A percentile compares a stretch with the other conserved stretches of the same genome.
These are phyloP conservation scores for Trichoderma sp. DNA, from an alignment of 2,329 filamentous ascomycete species.

Conservation along the genomic window DNA sequence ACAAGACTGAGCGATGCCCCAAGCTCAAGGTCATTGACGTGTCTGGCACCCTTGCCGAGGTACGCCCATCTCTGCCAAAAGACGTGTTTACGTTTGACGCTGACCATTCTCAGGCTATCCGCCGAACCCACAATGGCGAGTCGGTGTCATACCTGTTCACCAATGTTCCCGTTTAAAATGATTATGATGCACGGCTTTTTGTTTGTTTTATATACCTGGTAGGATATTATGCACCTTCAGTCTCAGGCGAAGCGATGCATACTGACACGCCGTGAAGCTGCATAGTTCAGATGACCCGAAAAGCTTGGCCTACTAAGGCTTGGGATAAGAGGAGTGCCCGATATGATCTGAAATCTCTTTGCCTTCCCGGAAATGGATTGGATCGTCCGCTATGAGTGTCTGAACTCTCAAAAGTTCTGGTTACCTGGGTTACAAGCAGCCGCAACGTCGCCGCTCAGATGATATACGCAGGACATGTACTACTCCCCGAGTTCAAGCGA, in stretches of 20 bases:
- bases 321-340: conserved; percentile 9
- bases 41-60: conserved; percentile 74
- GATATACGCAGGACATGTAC: neutral
- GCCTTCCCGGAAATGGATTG: neutral
- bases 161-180: conserved; percentile 58
- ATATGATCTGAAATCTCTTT: conserved; percentile 1
- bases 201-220: conserved; percentile 13
- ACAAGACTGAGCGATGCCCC: conserved; percentile 76
- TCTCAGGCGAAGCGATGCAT: neutral
- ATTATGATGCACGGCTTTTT: neutral
- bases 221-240: neutral
- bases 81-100: conserved; percentile 20
- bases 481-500: neutral
- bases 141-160: conserved; percentile 69
- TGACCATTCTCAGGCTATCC: conserved; percentile 56
- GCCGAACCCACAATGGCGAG: conserved; percentile 68
- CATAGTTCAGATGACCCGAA: neutral
- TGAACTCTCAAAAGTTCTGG: conserved; percentile 1
- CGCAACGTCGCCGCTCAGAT: neutral
- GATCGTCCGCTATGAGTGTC: conserved; percentile 5
- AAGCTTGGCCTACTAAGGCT: conserved; percentile 2
- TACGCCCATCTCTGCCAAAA: conserved; percentile 32
- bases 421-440: neutral
- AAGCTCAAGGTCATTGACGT: conserved; percentile 91
- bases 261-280: conserved; percentile 5